Evolutionary conservation across 208 protist genomes (phyloP), one percentile per base, ranked within the genome.

Genomic region (Acanthamoeba culbertsoni): DNA sequence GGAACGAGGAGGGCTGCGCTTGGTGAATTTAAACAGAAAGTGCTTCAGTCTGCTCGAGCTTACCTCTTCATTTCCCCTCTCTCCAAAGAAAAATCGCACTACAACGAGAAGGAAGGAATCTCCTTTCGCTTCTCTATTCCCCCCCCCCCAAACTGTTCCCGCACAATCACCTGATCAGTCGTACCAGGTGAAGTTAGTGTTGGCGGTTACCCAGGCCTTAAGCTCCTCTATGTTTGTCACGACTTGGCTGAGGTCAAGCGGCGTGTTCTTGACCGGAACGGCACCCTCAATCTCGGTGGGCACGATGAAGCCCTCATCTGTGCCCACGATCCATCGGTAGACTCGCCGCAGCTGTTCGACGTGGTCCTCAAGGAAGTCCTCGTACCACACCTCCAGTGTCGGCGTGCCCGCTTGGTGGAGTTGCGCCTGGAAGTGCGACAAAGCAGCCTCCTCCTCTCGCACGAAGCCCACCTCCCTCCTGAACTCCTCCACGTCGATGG

Each of bases 191-290:
- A 75, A 75, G 63, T 75, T 26, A 4, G 63, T 75, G 37, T 75
- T 4, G 63, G 63, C 63, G 35, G 63, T 35, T 6, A 75, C 63
- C 63, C 63, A 75, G 63, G 63, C 31, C 63, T 75, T 75, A 35
- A 75, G 63, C 4, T 75, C 63, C 33, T 75, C 63, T 7, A 75
- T 37, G 63, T 75, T 75, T n/a, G 63, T 75, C 10, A 75, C 63
- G 28, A 75, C 63, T 3, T 23, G 28, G 63, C 28, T 35, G 23
- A 75, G 10, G 63, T 75, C 63, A 35, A 75, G 63, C 63, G 63
- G 63, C 63, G 63, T 75, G 63, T 75, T 75, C 63, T 75, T 75
- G 35, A 75, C 63, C 4, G 63, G 63, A 35, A 75, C 63, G 63
- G 63, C 63, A 35, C 63, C 63, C 63, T 75, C 63, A 23, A 75